Evolutionary conservation across 345 rosid genomes (phyloP), one percentile per base, ranked within the genome.

Genomic region (Euclidium syriacum): DNA sequence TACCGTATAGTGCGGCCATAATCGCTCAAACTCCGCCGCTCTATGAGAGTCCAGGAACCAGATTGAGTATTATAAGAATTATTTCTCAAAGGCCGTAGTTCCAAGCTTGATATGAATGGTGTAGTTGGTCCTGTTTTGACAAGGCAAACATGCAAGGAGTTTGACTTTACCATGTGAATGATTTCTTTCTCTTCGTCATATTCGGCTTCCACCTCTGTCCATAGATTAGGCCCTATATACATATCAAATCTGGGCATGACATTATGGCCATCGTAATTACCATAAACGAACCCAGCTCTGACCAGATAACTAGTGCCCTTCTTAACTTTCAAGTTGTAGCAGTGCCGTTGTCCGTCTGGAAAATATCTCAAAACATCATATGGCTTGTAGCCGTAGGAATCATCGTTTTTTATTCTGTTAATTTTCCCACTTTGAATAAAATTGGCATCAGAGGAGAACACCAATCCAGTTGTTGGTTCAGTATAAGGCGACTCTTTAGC

Each of bases 91-190:
- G 33, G 71, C 68, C 86, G 71, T 4, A 80, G 24, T 5, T 85
- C 85, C 24, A 82, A 52, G 2, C 52, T 52, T 5, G 82, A 75
- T 30, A 81, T 67, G 53, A 84, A 79, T 16, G 83, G 85, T 10
- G 68, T 43, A 3, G 77, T 78, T 29, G 44, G 0, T 30, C 39
- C 62, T 3, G 62, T 65, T 1, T 83, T 79, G 8, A 77, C 77
- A 0, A 78, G 74, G 39, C 89, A 86, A 15, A 83, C 23, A 32
- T 73, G 52, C 7, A 78, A 23, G 17, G 40, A 29, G 3, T 64
- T 58, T 15, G 71, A 47, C 7, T 43, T 18, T 3, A 74, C 39
- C 5, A 48, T 25, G 65, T 83, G 69, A 4, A 83, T 44, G 10
- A 81, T 64, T 50, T 81, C n/a, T n/a, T n/a, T n/a, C n/a, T n/a